Percentiles rank a stretch among this genome's conserved stretches.
Evolutionary conservation across 148 eudicot genomes (phyloP).

Genomic region (Heliamphora exappendiculata): DNA sequence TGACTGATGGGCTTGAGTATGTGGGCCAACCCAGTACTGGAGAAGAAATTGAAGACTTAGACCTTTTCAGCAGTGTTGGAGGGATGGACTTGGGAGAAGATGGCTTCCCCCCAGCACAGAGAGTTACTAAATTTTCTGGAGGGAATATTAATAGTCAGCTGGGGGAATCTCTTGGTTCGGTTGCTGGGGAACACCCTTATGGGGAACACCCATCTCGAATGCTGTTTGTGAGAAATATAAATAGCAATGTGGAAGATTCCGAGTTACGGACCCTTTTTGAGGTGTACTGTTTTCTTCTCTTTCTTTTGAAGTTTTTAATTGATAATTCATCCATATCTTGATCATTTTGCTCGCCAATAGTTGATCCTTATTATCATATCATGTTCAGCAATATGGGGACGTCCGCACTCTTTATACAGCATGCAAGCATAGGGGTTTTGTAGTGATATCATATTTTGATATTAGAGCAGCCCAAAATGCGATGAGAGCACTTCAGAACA

Average conservation of each 20-base stretch:
- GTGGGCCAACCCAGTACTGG: constrained; percentile 28
- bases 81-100: constrained; percentile 89
- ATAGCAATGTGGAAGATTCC: constrained; percentile 64
- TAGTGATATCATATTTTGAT: constrained; percentile 78
- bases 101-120: constrained; percentile 27
- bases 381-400: constrained; percentile 76
- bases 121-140: constrained; percentile 27
- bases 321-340: background rate
- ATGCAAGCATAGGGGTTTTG: constrained; percentile 76
- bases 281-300: constrained; percentile 27
- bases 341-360: background rate
- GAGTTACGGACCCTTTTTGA: constrained; percentile 64
- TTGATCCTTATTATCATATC: constrained; percentile 4
- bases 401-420: constrained; percentile 64
- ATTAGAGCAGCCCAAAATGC: constrained; percentile 72
- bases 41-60: constrained; percentile 61
- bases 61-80: constrained; percentile 72
- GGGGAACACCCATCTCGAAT: constrained; percentile 60
- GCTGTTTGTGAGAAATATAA: constrained; percentile 73
- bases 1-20: constrained; percentile 52
- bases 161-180: constrained; percentile 23
- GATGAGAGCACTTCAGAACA: constrained; percentile 65
- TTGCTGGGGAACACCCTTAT: constrained; percentile 21
- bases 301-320: background rate
- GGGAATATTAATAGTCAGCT: constrained; percentile 24